Conservation (phyloP, 495 filamentous ascomycete genomes). For the Talaromyces borbonicus region DNA sequence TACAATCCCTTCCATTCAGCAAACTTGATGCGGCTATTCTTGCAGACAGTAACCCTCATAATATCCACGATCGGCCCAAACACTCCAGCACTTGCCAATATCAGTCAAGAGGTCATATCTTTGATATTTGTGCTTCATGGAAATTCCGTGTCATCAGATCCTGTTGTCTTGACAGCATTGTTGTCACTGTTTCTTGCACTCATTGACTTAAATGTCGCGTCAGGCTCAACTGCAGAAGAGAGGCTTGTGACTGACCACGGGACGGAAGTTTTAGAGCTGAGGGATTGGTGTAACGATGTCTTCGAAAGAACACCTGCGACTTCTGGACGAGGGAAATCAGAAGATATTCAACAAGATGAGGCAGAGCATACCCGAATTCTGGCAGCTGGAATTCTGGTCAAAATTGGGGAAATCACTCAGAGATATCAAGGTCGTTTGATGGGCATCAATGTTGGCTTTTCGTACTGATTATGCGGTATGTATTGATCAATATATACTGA, state of each 20-base stretch:
- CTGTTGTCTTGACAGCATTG: conserved; percentile 57
- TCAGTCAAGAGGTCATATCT: conserved; percentile 36
- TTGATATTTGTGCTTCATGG: conserved; percentile 38
- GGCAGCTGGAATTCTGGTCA: conserved; percentile 75
- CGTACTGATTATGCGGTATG: conserved; percentile 17
- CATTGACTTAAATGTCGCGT: conserved; percentile 63
- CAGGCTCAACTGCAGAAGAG: conserved; percentile 47
- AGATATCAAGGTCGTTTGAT: conserved; percentile 57
- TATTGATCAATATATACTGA: neutral
- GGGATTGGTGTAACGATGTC: conserved; percentile 44
- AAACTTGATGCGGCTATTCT: conserved; percentile 39
- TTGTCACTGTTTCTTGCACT: conserved; percentile 72
- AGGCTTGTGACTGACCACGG: conserved; percentile 52
- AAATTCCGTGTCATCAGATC: conserved; percentile 40
- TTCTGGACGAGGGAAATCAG: conserved; percentile 41
- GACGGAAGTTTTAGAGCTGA: conserved; percentile 29
- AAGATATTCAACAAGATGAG: neutral
- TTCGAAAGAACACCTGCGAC: conserved; percentile 49
- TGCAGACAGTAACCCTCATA: conserved; percentile 41
- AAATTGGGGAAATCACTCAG: conserved; percentile 68
- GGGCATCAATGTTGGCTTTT: conserved; percentile 42
- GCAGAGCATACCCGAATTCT: conserved; percentile 38
- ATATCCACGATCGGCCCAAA: conserved; percentile 41
- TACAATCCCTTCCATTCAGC: conserved; percentile 34
- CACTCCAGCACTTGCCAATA: conserved; percentile 30